These are phyloP conservation scores for Phytophthora boehmeriae DNA, from an alignment of 352 stramenopile species.

Conservation along the genomic window DNA sequence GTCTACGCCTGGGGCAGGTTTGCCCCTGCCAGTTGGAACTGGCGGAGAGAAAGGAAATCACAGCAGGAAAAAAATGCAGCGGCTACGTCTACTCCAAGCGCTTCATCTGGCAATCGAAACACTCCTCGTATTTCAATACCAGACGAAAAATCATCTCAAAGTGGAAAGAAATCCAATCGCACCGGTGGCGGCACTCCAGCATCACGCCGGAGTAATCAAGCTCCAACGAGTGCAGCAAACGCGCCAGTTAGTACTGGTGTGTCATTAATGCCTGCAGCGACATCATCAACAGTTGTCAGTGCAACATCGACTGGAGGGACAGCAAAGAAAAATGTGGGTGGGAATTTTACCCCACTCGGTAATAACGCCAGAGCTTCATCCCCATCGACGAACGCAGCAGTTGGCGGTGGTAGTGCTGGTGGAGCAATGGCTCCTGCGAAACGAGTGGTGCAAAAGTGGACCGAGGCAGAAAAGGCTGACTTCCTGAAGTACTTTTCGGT, in stretches of 20 bases:
- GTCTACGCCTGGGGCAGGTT: constrained; percentile 6
- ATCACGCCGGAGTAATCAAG: constrained; percentile 37
- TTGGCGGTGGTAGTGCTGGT: constrained; percentile 12
- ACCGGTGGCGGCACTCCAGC: constrained; percentile 30
- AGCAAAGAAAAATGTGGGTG: constrained; percentile 17
- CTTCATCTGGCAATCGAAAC: constrained; percentile 14
- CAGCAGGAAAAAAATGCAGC: constrained; percentile 29
- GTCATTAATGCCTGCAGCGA: not conserved
- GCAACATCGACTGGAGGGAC: constrained; percentile 5
- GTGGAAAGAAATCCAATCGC: constrained; percentile 51
- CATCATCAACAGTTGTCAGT: constrained; percentile 1
- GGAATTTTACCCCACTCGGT: constrained; percentile 13
- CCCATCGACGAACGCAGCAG: constrained; percentile 25
- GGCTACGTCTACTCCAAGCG: constrained; percentile 17
- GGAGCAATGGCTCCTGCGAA: constrained; percentile 48
- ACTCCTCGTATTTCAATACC: constrained; percentile 33
- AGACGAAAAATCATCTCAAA: constrained; percentile 46
- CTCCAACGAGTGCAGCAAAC: constrained; percentile 14
- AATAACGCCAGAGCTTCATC: constrained; percentile 21
- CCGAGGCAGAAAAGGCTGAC: constrained; percentile 84
- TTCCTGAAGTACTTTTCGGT: constrained; percentile 91
- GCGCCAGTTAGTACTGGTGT: constrained; percentile 19
- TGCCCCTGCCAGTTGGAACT: constrained; percentile 13
- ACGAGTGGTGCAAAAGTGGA: constrained; percentile 91
- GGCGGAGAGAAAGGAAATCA: constrained; percentile 28